phyloP scores from a whole-genome alignment of 2,329 filamentous ascomycete species.

The Xylariaceae sp. region DNA sequence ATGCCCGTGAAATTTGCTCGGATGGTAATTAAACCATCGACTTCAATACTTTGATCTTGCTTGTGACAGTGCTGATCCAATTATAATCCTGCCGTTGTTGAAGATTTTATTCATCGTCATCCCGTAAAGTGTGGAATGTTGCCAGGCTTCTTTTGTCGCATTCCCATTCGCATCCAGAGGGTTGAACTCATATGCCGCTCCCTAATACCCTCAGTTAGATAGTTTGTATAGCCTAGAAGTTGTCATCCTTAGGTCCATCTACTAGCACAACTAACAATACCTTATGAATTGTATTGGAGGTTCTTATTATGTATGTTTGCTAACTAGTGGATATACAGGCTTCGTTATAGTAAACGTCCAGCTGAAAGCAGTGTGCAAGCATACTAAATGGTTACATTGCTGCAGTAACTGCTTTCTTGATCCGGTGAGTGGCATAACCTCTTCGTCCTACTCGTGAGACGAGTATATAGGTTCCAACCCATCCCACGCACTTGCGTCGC shows the following conservation, averaged over 20 bases:
- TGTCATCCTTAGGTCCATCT: background rate
- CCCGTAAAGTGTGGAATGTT: too few relatives aligned
- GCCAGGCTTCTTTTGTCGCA: too few relatives aligned
- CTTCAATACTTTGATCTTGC: background rate
- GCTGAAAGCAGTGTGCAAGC: background rate
- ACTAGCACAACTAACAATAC: background rate
- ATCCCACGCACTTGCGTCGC: slow-evolving; percentile 68
- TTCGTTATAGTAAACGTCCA: slow-evolving; percentile 3
- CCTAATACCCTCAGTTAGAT: background rate
- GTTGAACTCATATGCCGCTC: background rate
- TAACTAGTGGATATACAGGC: slow-evolving; percentile 18
- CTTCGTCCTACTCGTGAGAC: slow-evolving; percentile 24
- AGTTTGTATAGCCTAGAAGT: background rate
- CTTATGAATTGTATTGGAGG: slow-evolving; percentile 12
- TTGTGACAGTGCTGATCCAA: slow-evolving; percentile 4
- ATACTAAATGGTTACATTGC: background rate
- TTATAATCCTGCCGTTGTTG: background rate
- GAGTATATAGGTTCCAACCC: slow-evolving; percentile 77
- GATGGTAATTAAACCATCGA: background rate
- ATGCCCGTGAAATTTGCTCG: too few relatives aligned
- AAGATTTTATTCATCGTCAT: too few relatives aligned
- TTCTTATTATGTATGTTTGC: slow-evolving; percentile 14
- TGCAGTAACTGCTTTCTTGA: background rate
- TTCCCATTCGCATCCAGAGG: too few relatives aligned
- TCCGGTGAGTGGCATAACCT: background rate